Percentiles rank a stretch among this genome's conserved stretches.
phyloP scores from a whole-genome alignment of 768 basidiomycete species.

The Trametopsis cervina region DNA sequence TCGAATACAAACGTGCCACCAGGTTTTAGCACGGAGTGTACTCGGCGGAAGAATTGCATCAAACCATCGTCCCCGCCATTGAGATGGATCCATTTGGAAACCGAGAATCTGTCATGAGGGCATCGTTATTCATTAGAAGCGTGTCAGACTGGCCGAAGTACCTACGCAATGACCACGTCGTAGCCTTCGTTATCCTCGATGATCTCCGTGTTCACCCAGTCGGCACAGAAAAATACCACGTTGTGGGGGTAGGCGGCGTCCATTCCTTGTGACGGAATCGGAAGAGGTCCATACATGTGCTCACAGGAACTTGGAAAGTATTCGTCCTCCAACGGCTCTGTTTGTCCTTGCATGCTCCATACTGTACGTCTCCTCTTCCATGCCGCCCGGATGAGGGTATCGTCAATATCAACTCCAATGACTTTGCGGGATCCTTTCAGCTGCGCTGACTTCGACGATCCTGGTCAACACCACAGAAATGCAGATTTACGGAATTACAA shows the following conservation, averaged over 20 bases:
- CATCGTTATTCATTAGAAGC: too few relatives aligned
- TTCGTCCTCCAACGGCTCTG: constrained; percentile 28
- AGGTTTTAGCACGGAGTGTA: constrained; percentile 45
- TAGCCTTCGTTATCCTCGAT: constrained; percentile 57
- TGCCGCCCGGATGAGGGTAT: constrained; percentile 62
- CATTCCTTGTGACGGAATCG: constrained; percentile 44
- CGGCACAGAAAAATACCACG: constrained; percentile 58
- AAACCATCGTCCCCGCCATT: constrained; percentile 73
- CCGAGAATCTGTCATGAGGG: constrained; percentile 58
- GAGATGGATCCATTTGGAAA: constrained; percentile 91
- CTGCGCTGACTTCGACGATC: constrained; percentile 44
- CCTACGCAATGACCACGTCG: constrained; percentile 77
- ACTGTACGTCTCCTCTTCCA: constrained; percentile 64
- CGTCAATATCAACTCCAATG: constrained; percentile 82
- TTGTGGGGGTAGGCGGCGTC: constrained; percentile 69
- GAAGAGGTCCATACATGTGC: constrained; percentile 69
- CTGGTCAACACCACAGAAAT: constrained; percentile 3
- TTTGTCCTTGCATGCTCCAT: constrained; percentile 73
- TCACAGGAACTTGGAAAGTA: constrained; percentile 78
- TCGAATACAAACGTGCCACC: constrained; percentile 74
- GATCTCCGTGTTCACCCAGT: constrained; percentile 61
- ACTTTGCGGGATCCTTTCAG: constrained; percentile 55
- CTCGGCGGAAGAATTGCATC: constrained; percentile 57
- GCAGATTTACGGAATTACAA: constrained; percentile 8
- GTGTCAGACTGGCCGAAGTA: constrained; percentile 2